Evolutionary conservation across 768 basidiomycete species (phyloP).

Genomic region (Termitomyces sp.): DNA sequence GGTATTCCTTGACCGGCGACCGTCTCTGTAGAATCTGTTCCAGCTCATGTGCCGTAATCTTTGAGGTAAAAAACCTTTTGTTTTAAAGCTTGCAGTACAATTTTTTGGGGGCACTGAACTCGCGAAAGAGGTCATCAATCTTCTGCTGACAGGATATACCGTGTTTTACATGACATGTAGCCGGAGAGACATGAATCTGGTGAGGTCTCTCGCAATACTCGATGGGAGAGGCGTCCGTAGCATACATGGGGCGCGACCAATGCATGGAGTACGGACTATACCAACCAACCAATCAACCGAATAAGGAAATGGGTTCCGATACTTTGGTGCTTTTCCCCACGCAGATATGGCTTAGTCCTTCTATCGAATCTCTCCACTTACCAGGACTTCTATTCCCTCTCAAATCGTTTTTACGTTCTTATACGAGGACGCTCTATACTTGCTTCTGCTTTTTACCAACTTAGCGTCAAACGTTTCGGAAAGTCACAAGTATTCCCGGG

Average conservation of each 20-base stretch:
- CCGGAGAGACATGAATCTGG: too few species aligned
- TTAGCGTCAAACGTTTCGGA: background rate
- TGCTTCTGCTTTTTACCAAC: background rate
- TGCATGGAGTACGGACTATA: too few species aligned
- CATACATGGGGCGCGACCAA: too few species aligned
- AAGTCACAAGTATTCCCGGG: background rate
- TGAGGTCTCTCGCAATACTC: too few species aligned
- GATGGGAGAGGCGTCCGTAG: too few species aligned
- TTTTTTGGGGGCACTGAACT: background rate
- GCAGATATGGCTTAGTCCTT: background rate
- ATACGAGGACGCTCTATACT: background rate
- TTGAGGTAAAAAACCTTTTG: background rate
- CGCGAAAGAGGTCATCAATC: background rate
- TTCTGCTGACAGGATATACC: background rate
- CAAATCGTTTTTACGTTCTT: background rate
- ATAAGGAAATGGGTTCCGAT: background rate
- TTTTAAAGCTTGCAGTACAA: background rate
- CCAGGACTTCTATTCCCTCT: background rate
- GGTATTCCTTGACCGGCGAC: background rate
- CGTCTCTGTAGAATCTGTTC: background rate
- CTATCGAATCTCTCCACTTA: background rate
- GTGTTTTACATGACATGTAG: background rate
- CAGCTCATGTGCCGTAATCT: background rate
- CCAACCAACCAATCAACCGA: too few species aligned
- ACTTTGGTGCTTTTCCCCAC: background rate